Evolutionary conservation across 2,329 filamentous ascomycete species (phyloP).

Genomic region (Ophiostoma sp.): DNA sequence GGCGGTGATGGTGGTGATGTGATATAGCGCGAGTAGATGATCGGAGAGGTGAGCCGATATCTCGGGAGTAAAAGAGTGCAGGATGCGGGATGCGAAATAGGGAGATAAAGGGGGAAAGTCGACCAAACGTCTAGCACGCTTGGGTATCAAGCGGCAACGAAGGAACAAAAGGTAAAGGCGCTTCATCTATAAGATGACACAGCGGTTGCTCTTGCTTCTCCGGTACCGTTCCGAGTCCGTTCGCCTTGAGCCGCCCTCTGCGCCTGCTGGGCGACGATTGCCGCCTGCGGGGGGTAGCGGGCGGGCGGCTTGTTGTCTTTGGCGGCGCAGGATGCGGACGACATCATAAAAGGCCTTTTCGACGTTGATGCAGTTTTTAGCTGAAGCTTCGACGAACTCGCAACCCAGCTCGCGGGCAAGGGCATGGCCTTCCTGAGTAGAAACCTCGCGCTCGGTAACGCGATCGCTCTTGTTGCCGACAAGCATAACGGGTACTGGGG

Average conservation of each 20-base stretch:
- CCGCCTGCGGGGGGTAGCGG: conserved; percentile 25
- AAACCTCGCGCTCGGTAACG: conserved; percentile 92
- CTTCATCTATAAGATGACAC: conserved; percentile 27
- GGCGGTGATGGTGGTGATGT: not conserved
- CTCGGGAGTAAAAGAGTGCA: not conserved
- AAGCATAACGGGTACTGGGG: conserved; percentile 88
- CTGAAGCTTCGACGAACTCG: conserved; percentile 94
- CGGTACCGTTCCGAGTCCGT: conserved; percentile 26
- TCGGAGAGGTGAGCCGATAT: not conserved
- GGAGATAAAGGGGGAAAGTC: not conserved
- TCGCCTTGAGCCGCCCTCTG: conserved; percentile 23
- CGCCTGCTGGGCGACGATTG: conserved; percentile 24
- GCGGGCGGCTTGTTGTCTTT: conserved; percentile 31
- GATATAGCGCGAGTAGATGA: not conserved
- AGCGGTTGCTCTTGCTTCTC: conserved; percentile 25
- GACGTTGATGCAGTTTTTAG: conserved; percentile 97
- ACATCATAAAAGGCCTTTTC: conserved; percentile 99
- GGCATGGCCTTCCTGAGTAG: conserved; percentile 89
- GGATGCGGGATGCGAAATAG: not conserved
- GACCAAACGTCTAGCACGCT: not conserved
- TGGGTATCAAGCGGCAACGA: not conserved
- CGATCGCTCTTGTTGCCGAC: conserved; percentile 98
- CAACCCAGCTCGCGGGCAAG: conserved; percentile 87
- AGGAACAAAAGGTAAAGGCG: not conserved
- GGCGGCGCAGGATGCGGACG: conserved; percentile 75